Percentiles rank a stretch among this genome's conserved stretches.
phyloP scores from a whole-genome alignment of 2,329 filamentous ascomycete genomes.

The Reticulascus tulasneorum region DNA sequence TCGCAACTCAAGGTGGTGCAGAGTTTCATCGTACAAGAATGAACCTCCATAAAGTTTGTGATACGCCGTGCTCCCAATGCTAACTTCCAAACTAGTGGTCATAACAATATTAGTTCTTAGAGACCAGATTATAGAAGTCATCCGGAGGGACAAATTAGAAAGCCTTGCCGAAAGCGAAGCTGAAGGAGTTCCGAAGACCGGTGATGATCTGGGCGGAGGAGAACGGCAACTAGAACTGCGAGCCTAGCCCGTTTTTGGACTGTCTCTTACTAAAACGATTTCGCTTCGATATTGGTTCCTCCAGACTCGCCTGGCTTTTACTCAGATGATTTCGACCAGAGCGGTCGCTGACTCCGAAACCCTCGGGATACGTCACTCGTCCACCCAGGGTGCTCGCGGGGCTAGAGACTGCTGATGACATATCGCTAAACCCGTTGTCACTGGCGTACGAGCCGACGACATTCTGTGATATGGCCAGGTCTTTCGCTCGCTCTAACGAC shows the following conservation, averaged over 20 bases:
- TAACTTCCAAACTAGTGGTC: slow-evolving; percentile 8
- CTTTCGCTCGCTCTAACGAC: slow-evolving; percentile 77
- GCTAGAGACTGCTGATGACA: slow-evolving; percentile 71
- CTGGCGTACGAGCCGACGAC: slow-evolving; percentile 61
- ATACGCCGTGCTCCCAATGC: slow-evolving; percentile 16
- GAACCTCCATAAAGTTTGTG: too few species aligned
- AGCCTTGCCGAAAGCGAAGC: too few species aligned
- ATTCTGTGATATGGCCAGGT: slow-evolving; percentile 74
- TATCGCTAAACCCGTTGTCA: slow-evolving; percentile 64
- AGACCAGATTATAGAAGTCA: too few species aligned
- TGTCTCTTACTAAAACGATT: slow-evolving; percentile 86
- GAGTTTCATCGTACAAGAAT: too few species aligned
- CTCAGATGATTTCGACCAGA: slow-evolving; percentile 54
- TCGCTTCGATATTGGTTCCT: slow-evolving; percentile 49
- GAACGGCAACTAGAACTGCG: slow-evolving; percentile 63
- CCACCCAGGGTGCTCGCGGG: slow-evolving; percentile 70
- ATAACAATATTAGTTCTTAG: too few species aligned
- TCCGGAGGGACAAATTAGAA: too few species aligned
- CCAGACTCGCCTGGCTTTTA: slow-evolving; percentile 54
- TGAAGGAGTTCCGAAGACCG: not conserved
- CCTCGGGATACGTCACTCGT: slow-evolving; percentile 47
- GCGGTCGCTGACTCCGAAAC: slow-evolving; percentile 45
- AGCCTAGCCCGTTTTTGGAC: slow-evolving; percentile 88
- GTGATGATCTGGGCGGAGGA: not conserved
- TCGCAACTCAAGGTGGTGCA: too few species aligned